Evolutionary conservation across 495 filamentous ascomycete species (phyloP).

Genomic region (Penicillium cinerascens): DNA sequence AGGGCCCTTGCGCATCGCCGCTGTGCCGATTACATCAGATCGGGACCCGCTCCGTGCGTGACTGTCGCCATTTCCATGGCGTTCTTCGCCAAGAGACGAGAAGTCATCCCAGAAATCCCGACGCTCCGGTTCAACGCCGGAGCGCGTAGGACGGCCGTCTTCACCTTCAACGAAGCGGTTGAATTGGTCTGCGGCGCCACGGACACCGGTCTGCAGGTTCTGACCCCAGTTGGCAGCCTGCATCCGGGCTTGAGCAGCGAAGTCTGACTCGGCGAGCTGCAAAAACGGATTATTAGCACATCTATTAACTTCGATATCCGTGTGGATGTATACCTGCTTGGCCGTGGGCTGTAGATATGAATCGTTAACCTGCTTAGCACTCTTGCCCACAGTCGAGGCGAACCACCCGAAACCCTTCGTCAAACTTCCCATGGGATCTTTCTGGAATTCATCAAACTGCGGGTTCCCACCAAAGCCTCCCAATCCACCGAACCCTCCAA

Average conservation of each 20-base stretch:
- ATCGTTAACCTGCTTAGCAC: constrained; percentile 85
- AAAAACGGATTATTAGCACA: background rate
- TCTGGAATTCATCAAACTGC: constrained; percentile 77
- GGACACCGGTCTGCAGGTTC: constrained; percentile 60
- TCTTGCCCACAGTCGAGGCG: constrained; percentile 75
- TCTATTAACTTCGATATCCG: background rate
- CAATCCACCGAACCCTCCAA: constrained; percentile 25
- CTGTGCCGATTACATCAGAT: constrained; percentile 62
- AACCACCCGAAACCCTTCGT: constrained; percentile 96
- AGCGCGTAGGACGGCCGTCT: constrained; percentile 25
- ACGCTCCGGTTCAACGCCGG: constrained; percentile 57
- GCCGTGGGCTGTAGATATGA: constrained; percentile 87
- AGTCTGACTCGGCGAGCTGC: constrained; percentile 80
- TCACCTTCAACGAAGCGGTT: constrained; percentile 76
- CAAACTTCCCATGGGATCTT: constrained; percentile 83
- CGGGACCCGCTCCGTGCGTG: constrained; percentile 30
- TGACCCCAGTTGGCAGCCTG: constrained; percentile 66
- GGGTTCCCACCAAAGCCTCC: constrained; percentile 43
- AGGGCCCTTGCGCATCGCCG: constrained; percentile 63
- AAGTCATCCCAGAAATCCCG: constrained; percentile 90
- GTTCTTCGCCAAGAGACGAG: constrained; percentile 48
- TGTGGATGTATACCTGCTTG: constrained; percentile 58
- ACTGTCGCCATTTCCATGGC: constrained; percentile 38
- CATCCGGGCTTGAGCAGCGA: constrained; percentile 74
- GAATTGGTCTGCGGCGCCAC: constrained; percentile 71